Conservation (phyloP, 179 eudicot genomes). For the Beta lomatogona region DNA sequence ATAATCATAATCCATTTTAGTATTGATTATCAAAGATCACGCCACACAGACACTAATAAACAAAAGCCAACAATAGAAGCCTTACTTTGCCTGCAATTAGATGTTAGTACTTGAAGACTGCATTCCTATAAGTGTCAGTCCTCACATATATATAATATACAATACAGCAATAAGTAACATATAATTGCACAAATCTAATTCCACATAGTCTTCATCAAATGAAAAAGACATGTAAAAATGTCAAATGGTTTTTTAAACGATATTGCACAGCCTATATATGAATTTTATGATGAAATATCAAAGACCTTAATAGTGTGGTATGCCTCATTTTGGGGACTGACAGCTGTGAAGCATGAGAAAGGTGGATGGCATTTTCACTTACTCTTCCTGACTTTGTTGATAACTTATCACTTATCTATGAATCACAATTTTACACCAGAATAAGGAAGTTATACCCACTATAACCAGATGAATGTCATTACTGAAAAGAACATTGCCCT, state of each 20-base stretch:
- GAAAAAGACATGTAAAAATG: background rate
- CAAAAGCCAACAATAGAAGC: slow-evolving; percentile 10
- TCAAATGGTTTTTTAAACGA: too few species aligned
- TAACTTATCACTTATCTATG: too few species aligned
- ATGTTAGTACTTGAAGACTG: slow-evolving; percentile 74
- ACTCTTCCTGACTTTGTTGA: too few species aligned
- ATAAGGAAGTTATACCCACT: background rate
- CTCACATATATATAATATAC: slow-evolving; percentile 38
- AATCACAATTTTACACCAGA: background rate
- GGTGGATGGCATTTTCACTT: background rate
- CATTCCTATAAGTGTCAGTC: slow-evolving; percentile 81
- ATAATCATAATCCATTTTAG: background rate
- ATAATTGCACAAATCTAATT: background rate
- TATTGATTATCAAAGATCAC: background rate
- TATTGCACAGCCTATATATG: too few species aligned
- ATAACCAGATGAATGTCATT: too few species aligned
- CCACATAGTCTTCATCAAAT: background rate
- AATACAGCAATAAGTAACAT: background rate
- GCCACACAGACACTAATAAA: background rate
- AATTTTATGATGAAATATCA: background rate
- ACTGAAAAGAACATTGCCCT: background rate
- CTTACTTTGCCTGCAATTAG: slow-evolving; percentile 86
- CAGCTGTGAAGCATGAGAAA: background rate
- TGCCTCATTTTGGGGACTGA: background rate
- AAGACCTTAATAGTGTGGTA: background rate